A percentile compares a stretch with the other conserved stretches of the same genome.
phyloP scores from a whole-genome alignment of 768 basidiomycete species.

The Lentinula guzmanii region DNA sequence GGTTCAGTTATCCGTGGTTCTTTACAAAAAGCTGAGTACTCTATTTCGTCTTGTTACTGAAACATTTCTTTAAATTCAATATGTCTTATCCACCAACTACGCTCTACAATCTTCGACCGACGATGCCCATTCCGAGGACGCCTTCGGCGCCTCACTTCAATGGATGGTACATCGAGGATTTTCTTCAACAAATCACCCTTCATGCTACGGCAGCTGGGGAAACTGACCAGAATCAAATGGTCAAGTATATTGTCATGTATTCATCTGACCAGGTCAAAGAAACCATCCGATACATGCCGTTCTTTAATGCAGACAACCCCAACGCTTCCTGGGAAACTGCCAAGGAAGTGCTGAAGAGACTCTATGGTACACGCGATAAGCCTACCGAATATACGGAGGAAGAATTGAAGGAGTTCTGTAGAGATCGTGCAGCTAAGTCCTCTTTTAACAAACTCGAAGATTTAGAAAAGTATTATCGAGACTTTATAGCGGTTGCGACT shows the following conservation, averaged over 20 bases:
- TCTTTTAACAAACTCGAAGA: neutral
- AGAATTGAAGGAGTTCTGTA: slow-evolving; percentile 7
- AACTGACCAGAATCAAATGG: neutral
- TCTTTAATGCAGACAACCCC: neutral
- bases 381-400: neutral
- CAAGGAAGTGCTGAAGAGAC: neutral
- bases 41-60: neutral
- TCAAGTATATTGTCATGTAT: neutral
- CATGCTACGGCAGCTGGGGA: neutral
- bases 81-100: neutral
- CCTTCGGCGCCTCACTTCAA: neutral
- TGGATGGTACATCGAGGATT: neutral
- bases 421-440: slow-evolving; percentile 1
- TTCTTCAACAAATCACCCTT: neutral
- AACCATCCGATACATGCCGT: neutral
- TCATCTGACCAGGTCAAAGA: slow-evolving; percentile 2
- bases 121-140: slow-evolving; percentile 3
- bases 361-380: neutral
- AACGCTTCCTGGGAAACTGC: neutral
- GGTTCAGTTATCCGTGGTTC: slow-evolving; percentile 4
- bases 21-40: neutral
- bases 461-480: slow-evolving; percentile 6
- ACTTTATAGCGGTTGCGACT: slow-evolving; percentile 6
- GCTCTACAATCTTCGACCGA: neutral
- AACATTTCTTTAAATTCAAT: neutral